phyloP scores from a whole-genome alignment of 2,329 filamentous ascomycete species.

The Alternaria atra region DNA sequence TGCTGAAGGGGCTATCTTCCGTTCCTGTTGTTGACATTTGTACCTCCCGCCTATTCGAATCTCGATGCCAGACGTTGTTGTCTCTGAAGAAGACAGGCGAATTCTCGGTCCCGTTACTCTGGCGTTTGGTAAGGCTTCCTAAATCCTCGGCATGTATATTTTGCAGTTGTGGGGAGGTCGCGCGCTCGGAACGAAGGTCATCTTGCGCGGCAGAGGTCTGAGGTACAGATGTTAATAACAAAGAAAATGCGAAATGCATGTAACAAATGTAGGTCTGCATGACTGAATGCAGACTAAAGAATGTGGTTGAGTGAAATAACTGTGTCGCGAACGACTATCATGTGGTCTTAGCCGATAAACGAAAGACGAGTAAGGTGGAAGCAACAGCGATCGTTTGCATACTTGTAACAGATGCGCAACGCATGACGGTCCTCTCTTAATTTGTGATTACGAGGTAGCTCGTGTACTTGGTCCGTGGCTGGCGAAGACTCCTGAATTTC shows the following conservation, averaged over 20 bases:
- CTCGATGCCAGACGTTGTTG: conserved; percentile 35
- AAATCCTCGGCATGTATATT: not conserved
- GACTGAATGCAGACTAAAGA: not conserved
- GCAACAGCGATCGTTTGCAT: not conserved
- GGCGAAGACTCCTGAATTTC: not conserved
- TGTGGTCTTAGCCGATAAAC: not conserved
- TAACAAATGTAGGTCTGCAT: not conserved
- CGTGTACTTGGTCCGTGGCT: not conserved
- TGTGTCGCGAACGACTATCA: not conserved
- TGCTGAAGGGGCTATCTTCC: conserved; percentile 26
- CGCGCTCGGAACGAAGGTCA: not conserved
- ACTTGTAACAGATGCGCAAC: not conserved
- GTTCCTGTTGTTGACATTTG: conserved; percentile 33
- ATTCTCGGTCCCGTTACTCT: conserved; percentile 17
- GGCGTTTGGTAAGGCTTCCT: conserved; percentile 16
- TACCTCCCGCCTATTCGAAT: conserved; percentile 22
- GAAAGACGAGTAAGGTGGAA: not conserved
- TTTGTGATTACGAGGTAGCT: not conserved
- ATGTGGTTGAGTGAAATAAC: not conserved
- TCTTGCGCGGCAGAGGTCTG: not conserved
- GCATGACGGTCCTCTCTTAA: not conserved
- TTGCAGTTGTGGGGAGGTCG: not conserved
- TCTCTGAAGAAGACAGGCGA: conserved; percentile 27
- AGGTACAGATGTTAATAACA: not conserved
- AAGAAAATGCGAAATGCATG: not conserved